Evolutionary conservation across 1,139 yeast species (phyloP), one percentile per base, ranked within the genome.

Genomic region (Lodderomyces jiufengensis): DNA sequence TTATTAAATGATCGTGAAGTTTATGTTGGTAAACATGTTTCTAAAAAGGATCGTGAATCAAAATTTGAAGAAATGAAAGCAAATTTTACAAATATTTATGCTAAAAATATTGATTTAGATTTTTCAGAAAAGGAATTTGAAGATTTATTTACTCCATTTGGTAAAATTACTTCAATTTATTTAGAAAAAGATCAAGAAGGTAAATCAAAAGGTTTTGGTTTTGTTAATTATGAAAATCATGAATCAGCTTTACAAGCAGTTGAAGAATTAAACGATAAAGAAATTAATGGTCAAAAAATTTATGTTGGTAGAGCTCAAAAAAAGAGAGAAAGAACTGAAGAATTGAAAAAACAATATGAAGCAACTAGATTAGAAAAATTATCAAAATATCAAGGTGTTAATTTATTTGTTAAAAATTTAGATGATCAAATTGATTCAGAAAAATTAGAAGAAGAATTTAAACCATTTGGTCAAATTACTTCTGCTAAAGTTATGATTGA

Each of bases 251-350:
- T 75, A 51, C 78, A 79, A 70, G 96, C 97, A 45, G 95, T 92
- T 55, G 96, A 87, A 43, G 95, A 76, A 57, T 80, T 92, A 64
- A 86, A 94, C 70, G 96, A 85, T 63, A 72, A 69, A 52, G 98
- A 92, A 59, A 66, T 83, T 63, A 80, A 78, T 55, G 92, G 92
- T 57, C 88, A 85, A 73, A 79, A 76, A 67, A 73, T 92, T 51
- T 92, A 82, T 66, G 98, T 92, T 56, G 97, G 97, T 55, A 88
- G 98, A 71, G 99, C 99, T 52, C 98, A 92, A 76, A 92, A 88
- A 88, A 92, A 88, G 80, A 78, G 86, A 68, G 99, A 92, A 78
- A 90, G 99, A 75, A 71, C 84, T 62, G 96, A 88, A 73, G 95
- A 90, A 70, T 84, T 92, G 67, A 88, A 86, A 78, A 84, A 82